These are phyloP conservation scores for Thermothelomyces thermophilus DNA, from an alignment of 2,329 filamentous ascomycete genomes.

Conservation along the genomic window DNA sequence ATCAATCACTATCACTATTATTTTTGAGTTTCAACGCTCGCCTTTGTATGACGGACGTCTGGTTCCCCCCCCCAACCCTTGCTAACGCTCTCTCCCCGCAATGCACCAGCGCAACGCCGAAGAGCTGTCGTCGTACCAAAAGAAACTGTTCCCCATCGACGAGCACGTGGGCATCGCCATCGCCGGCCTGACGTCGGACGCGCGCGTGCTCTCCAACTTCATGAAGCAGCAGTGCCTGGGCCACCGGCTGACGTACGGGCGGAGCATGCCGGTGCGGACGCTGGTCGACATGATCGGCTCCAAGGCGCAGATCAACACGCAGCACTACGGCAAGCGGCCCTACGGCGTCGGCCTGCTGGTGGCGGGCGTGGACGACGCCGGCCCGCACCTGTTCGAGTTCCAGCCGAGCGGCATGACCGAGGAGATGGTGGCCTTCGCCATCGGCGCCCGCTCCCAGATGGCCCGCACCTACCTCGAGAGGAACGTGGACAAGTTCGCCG, in stretches of 20 bases:
- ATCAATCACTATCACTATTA: not conserved
- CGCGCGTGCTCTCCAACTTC: slow-evolving; percentile 98
- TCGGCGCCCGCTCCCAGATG: slow-evolving; percentile 95
- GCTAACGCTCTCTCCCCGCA: not conserved
- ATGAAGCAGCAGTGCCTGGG: slow-evolving; percentile 99
- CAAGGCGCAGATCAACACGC: slow-evolving; percentile 95
- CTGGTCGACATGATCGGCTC: slow-evolving; percentile 90
- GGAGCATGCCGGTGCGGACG: slow-evolving; percentile 81
- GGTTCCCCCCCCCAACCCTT: too few relatives aligned
- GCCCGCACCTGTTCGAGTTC: slow-evolving; percentile 97
- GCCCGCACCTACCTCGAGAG: slow-evolving; percentile 93
- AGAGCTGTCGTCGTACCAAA: slow-evolving; percentile 99
- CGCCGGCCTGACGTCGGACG: slow-evolving; percentile 93
- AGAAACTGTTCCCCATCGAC: slow-evolving; percentile 96
- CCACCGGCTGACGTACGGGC: slow-evolving; percentile 91
- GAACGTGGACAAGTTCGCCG: slow-evolving; percentile 76
- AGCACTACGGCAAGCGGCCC: slow-evolving; percentile 92
- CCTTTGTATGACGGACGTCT: too few relatives aligned
- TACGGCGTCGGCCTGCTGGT: slow-evolving; percentile 93
- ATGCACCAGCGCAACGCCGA: slow-evolving; percentile 98
- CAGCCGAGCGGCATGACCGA: slow-evolving; percentile 93
- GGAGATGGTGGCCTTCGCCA: slow-evolving; percentile 94
- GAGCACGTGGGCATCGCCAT: slow-evolving; percentile 93
- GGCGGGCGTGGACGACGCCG: slow-evolving; percentile 86
- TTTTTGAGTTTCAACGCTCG: too few relatives aligned